Evolutionary conservation across 345 rosid species (phyloP), one percentile per base, ranked within the genome.

Genomic region (Reutealis trisperma): DNA sequence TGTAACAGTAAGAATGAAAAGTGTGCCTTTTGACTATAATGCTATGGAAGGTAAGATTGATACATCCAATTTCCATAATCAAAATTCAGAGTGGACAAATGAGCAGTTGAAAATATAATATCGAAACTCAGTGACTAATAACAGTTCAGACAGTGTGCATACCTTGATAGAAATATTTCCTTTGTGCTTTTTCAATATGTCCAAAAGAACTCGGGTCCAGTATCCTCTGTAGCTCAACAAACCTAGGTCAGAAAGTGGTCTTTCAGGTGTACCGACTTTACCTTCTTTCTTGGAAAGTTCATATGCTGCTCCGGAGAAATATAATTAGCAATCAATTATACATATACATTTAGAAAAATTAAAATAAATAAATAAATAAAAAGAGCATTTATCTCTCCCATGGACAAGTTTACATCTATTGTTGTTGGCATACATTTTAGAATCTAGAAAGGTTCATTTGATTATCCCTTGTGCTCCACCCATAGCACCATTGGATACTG

Each of bases 261-360:
- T 91, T 82, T 96, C 99, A 18, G 98, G 99, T 63, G 99, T 96
- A 59, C 99, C 99, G 3, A 96, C 98, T 85, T 94, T 96, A 68
- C 98, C 94, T 82, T 96, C 99, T 82, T 96, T 96, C 87, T 96
- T 96, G 74, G 99, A 96, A 63, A 96, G 95, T 84, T 96, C 99
- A 85, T 96, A 96, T 62, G 98, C 99, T 96, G 87, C 63, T 75
- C 82, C 85, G n/a, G 47, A 63, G 16, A 60, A 5, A 63, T 5
- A 70, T 45, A 9, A 73, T 3, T 8, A 74, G 60, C 68, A 82
- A 75, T 57, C 12, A 24, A 14, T 7, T 16, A 24, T 3, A 41
- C 6, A 37, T 0, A 64, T 14, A n/a, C 51, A 47, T 6, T 6
- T 24, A 51, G 27, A 15, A 12, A 6, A 30, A 51, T 1, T 52